Evolutionary conservation across 257 asterid species (phyloP), one percentile per base, ranked within the genome.

Genomic region (Osmanthus fragrans): DNA sequence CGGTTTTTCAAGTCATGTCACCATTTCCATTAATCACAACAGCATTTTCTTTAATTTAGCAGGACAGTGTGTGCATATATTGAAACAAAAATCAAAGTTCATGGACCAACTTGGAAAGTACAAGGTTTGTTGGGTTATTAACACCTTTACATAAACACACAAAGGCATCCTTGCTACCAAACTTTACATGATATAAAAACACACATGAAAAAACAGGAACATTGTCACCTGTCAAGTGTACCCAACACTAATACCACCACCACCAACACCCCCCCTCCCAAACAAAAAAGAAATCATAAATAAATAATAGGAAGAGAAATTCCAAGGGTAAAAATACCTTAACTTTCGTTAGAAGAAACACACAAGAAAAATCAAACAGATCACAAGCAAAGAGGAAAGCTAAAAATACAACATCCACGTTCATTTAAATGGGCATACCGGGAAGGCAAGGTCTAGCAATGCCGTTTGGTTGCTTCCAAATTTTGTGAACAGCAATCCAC

Each of bases 391-490:
- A 60, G 25, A 10, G 21, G 33, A 21, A 63, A 63, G 32, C 30
- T 23, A 9, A 27, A 63, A 27, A 25, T 25, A 63, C 36, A 70
- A 6, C 51, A 36, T 11, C 66, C 32, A 73, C 73, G 23, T 63
- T 68, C 6, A 70, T 45, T 66, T 37, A 45, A 73, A 36, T 25
- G 12, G 63, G 76, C 94, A 72, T 90, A 94, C 97, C 86, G 97
- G 97, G 73, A 92, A 91, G 42, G 97, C 92, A 74, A 94, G 93
- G 87, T 94, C 99, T 54, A 94, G 97, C 82, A 94, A 74, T 56
- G 99, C 96, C 34, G 97, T 90, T 84, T 94, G 99, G 88, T 87
- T 91, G 91, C 97, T 84, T 77, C 97, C 97, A 78, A 92, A 91
- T 82, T 92, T 91, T 27, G 96, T 90, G 83, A 94, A 91, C 71